Conservation (phyloP, 805 yeast genomes). For the Scheffersomyces lignosus region DNA sequence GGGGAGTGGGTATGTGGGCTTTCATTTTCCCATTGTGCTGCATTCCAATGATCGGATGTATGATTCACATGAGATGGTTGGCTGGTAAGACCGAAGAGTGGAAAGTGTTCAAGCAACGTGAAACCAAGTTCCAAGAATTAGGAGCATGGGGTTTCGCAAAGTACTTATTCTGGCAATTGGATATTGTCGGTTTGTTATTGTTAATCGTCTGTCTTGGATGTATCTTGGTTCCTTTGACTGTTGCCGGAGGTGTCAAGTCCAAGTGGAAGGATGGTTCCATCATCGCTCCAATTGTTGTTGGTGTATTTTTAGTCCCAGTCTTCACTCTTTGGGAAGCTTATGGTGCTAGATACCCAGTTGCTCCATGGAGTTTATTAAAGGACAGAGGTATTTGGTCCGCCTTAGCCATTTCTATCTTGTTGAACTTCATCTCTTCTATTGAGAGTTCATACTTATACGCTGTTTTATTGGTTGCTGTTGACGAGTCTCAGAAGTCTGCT, state of each 20-base stretch:
- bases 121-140: slow-evolving; percentile 6
- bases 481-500: slow-evolving; percentile 14
- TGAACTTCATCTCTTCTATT: slow-evolving; percentile 12
- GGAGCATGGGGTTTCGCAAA: slow-evolving; percentile 6
- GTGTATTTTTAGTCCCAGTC: slow-evolving; percentile 14
- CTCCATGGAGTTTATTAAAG: slow-evolving; percentile 12
- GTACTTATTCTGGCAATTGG: slow-evolving; percentile 30
- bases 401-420: slow-evolving; percentile 11
- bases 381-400: slow-evolving; percentile 21
- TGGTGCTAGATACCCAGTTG: slow-evolving; percentile 14
- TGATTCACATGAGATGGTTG: slow-evolving; percentile 15
- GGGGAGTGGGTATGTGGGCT: slow-evolving; percentile 23
- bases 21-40: slow-evolving; percentile 19
- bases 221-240: slow-evolving; percentile 36
- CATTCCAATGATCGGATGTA: slow-evolving; percentile 15
- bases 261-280: slow-evolving; percentile 14
- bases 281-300: slow-evolving; percentile 6
- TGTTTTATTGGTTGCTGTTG: slow-evolving; percentile 15
- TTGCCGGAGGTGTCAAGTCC: slow-evolving; percentile 23
- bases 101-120: slow-evolving; percentile 12
- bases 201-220: slow-evolving; percentile 32
- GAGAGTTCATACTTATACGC: slow-evolving; percentile 14
- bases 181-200: slow-evolving; percentile 33
- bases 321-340: slow-evolving; percentile 14
- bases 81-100: slow-evolving; percentile 18